Evolutionary conservation across 768 basidiomycete genomes (phyloP).

Genomic region (Boletus sensibilis): DNA sequence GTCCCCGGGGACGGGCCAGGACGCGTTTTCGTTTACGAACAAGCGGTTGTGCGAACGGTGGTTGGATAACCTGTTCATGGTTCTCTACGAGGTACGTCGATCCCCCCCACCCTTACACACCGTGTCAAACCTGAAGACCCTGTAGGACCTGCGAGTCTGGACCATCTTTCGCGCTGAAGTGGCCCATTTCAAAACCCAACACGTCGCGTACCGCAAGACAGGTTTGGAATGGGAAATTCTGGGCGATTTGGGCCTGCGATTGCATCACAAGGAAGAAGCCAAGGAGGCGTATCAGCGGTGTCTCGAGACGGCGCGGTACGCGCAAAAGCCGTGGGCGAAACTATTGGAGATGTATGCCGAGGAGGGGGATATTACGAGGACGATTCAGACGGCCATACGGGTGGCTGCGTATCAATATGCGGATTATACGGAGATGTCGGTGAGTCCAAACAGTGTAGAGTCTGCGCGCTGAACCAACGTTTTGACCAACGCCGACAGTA

Average conservation of each 20-base stretch:
- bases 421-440: constrained; percentile 87
- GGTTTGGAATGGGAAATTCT: constrained; percentile 98
- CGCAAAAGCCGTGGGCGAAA: constrained; percentile 90
- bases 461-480: neutral
- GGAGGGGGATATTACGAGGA: constrained; percentile 89
- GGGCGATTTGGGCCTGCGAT: constrained; percentile 87
- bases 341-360: constrained; percentile 96
- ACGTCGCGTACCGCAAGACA: constrained; percentile 96
- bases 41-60: constrained; percentile 96
- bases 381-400: constrained; percentile 88
- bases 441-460: constrained; percentile 43
- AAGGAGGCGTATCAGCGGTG: constrained; percentile 97
- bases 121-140: neutral
- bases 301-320: constrained; percentile 82
- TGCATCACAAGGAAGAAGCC: constrained; percentile 97
- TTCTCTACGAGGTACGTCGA: constrained; percentile 82
- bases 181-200: constrained; percentile 98
- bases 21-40: constrained; percentile 89
- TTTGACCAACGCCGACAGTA: constrained; percentile 46
- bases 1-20: constrained; percentile 38
- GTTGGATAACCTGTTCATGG: constrained; percentile 98
- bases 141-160: constrained; percentile 90
- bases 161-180: constrained; percentile 99
- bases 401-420: constrained; percentile 91
- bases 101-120: neutral